phyloP scores from a whole-genome alignment of 139 green algal species.

The Marvania coccoides region DNA sequence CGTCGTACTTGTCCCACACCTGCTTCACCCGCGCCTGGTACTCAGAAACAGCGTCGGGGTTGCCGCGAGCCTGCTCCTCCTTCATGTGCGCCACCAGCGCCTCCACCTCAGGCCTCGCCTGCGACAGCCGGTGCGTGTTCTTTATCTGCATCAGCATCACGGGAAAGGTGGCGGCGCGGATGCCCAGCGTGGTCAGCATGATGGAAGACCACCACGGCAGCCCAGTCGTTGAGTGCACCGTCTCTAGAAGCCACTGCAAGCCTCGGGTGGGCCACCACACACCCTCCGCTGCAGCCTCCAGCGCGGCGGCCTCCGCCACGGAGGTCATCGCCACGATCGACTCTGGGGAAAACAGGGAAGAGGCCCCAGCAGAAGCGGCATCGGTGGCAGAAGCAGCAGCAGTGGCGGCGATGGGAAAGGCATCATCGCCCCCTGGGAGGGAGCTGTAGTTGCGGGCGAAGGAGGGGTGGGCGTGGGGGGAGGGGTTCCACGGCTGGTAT shows the following conservation, averaged over 20 bases:
- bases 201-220: conserved; percentile 64
- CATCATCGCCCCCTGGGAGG: no score
- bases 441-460: background rate
- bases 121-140: conserved; percentile 56
- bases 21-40: conserved; percentile 28
- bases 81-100: conserved; percentile 43
- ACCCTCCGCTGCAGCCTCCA: conserved; percentile 33
- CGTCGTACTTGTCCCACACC: conserved; percentile 52
- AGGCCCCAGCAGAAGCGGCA: background rate
- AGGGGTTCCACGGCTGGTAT: background rate
- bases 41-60: conserved; percentile 13
- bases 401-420: background rate
- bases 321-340: conserved; percentile 25
- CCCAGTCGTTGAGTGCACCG: conserved; percentile 35
- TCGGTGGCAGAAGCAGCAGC: background rate
- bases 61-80: conserved; percentile 34
- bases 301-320: conserved; percentile 29
- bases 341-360: background rate
- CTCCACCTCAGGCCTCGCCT: conserved; percentile 52
- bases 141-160: conserved; percentile 57
- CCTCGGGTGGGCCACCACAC: conserved; percentile 35
- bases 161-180: conserved; percentile 46
- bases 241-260: conserved; percentile 49
- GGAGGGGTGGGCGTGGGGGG: background rate
- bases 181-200: conserved; percentile 35